Conservation (phyloP, 75 land plant genomes). For the Picea glauca region DNA sequence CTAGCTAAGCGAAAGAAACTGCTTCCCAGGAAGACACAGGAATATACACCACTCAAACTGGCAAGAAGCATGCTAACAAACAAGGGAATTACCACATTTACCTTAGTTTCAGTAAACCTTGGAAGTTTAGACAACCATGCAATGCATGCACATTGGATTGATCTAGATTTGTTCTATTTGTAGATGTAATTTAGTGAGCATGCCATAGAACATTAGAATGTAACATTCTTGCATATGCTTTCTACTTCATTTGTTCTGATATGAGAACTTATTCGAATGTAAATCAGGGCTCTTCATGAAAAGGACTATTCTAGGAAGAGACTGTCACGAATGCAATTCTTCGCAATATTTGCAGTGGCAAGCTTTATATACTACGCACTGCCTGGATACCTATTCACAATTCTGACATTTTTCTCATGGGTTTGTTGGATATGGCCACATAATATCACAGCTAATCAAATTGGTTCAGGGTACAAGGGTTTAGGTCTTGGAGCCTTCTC, state of each 20-base stretch:
- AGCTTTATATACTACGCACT: constrained; percentile 76
- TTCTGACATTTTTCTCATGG: constrained; percentile 80
- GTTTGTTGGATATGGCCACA: constrained; percentile 87
- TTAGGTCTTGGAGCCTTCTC: constrained; percentile 86
- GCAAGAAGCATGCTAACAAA: background rate
- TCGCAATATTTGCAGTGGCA: constrained; percentile 47
- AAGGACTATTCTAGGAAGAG: constrained; percentile 50
- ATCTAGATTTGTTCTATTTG: too few relatives aligned
- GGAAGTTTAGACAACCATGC: too few relatives aligned
- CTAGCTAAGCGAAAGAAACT: too few relatives aligned
- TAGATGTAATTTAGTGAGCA: too few relatives aligned
- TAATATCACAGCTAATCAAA: constrained; percentile 76
- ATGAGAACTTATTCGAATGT: too few relatives aligned
- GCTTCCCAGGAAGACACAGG: too few relatives aligned
- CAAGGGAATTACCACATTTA: too few relatives aligned
- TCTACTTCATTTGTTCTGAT: too few relatives aligned
- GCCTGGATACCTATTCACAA: constrained; percentile 85
- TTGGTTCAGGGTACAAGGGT: constrained; percentile 82
- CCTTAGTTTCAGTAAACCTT: too few relatives aligned
- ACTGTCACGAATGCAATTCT: constrained; percentile 72
- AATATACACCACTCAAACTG: constrained; percentile 7
- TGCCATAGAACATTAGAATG: too few relatives aligned
- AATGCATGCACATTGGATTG: too few relatives aligned
- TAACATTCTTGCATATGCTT: too few relatives aligned
- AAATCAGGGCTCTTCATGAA: constrained; percentile 57